Evolutionary conservation across 345 rosid genomes (phyloP), one percentile per base, ranked within the genome.

Genomic region (Hypericum perforatum): DNA sequence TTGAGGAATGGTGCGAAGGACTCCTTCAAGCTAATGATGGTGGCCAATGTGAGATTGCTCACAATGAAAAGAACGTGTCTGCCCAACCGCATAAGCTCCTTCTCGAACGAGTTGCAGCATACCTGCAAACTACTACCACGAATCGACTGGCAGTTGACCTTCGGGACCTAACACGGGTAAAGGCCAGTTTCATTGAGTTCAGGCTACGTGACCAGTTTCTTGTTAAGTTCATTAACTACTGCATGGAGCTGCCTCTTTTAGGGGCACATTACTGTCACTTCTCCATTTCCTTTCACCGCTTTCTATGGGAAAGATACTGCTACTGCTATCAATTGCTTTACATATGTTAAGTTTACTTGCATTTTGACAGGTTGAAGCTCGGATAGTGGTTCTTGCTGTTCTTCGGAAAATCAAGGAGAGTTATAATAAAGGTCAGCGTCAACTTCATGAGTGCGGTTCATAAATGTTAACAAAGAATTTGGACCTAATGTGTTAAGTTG

Each of bases 1-100:
- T 88, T 22, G 96, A 88, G 70, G 96, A 92, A 57, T 88, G 96
- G 98, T 85, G 95, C 50, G 98, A 91, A 83, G 96, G 90, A 60
- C 90, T 83, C 57, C 74, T 87, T 65, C 86, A 72, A 55, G 78
- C 63, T 49, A 77, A 70, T 52, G 11, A 61, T 66, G 73, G 53
- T 47, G 68, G 63, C 60, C 71, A 56, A 59, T 69, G 54, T 52
- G 69, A 66, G 62, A 37, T 52, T 64, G 64, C 58, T 52, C 45
- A 68, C 56, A 64, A 41, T 53, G 64, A 64, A 70, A 70, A 64
- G 57, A 68, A 78, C 5, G 70, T 70, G 57, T 59, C 57, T 5
- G 68, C 66, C 57, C 68, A 81, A 63, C 64, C 90, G 49, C 78
- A 64, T 43, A 71, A 84, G 64, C 69, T 79, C 39, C 84, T 88